Percentiles rank a stretch among this genome's conserved stretches.
Conservation (phyloP, 306 rosid genomes). For the Heteromeles arbutifolia region DNA sequence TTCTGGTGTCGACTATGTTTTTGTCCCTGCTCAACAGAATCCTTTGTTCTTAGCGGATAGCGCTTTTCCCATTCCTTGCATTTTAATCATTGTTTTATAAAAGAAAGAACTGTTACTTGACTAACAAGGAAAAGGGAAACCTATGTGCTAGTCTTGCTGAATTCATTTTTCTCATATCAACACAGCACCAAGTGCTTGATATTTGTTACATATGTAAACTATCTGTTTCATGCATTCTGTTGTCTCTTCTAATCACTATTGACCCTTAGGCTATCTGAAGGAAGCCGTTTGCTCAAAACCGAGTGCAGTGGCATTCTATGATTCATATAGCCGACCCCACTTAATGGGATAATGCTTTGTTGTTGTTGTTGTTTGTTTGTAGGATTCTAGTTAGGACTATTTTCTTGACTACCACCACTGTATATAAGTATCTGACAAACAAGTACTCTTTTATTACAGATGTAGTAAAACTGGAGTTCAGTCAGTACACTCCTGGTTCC, state of each 20-base stretch:
- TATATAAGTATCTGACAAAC: constrained; percentile 8
- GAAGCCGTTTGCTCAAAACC: neutral
- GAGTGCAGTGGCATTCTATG: no score
- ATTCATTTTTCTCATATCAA: neutral
- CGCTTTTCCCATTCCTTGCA: no score
- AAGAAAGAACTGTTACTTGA: neutral
- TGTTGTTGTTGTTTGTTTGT: no score
- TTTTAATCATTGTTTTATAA: neutral
- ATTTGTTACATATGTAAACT: neutral
- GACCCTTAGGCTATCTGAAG: neutral
- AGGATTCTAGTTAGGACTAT: neutral
- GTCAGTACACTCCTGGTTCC: constrained; percentile 63
- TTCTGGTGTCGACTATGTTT: no score
- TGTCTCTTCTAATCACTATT: neutral
- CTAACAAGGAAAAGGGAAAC: neutral
- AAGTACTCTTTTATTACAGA: constrained; percentile 40
- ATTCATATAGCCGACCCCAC: no score
- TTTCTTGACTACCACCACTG: neutral
- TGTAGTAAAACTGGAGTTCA: constrained; percentile 66
- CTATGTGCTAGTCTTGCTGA: neutral
- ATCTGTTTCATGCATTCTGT: neutral
- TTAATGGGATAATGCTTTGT: no score
- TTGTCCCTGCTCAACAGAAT: no score
- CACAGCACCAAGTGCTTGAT: neutral
- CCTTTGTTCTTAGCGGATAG: no score